Evolutionary conservation across 495 filamentous ascomycete species (phyloP), one percentile per base, ranked within the genome.

Genomic region (Aspergillus olivimuriae): DNA sequence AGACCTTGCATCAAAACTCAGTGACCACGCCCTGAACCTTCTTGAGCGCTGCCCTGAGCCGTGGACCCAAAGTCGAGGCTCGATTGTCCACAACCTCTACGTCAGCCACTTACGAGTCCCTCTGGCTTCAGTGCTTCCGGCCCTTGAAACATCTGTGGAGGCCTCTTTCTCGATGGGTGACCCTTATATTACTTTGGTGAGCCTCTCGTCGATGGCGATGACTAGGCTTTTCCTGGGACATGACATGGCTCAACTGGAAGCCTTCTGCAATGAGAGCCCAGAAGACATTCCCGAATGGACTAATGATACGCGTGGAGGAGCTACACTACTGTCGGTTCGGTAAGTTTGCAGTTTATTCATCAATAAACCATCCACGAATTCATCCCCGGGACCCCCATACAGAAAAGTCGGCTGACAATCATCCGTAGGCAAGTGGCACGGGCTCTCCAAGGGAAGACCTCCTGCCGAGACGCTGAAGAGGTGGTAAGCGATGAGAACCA

Each of bases 391-490:
- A n/a, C n/a, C n/a, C n/a, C n/a, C n/a, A n/a, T n/a, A n/a, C n/a
- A n/a, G n/a, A n/a, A n/a, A n/a, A n/a, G n/a, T n/a, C n/a, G n/a
- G n/a, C n/a, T n/a, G n/a, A n/a, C n/a, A n/a, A n/a, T n/a, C n/a
- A n/a, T n/a, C n/a, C n/a, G 30, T 44, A 68, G 82, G 50, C 88
- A 94, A 65, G 81, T 82, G 41, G 78, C 78, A 35, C 76, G 87
- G 12, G 86, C 89, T 14, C 61, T 95, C 21, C 86, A 91, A 66
- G 89, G 89, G 28, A 94, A 90, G 61, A 94, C 89, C 0, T 66
- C 72, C n/a, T 70, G 64, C 16, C 59, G 64, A 2, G 63, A 65
- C 8, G 60, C 85, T 2, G 60, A 75, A 0, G 69, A 72, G 19
- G 69, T 91, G 19, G 73, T 94, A 70, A 79, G 72, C 32, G 89